A percentile compares a stretch with the other conserved stretches of the same genome.
phyloP scores from a whole-genome alignment of 495 filamentous ascomycete species.

The Daldinia loculata region DNA sequence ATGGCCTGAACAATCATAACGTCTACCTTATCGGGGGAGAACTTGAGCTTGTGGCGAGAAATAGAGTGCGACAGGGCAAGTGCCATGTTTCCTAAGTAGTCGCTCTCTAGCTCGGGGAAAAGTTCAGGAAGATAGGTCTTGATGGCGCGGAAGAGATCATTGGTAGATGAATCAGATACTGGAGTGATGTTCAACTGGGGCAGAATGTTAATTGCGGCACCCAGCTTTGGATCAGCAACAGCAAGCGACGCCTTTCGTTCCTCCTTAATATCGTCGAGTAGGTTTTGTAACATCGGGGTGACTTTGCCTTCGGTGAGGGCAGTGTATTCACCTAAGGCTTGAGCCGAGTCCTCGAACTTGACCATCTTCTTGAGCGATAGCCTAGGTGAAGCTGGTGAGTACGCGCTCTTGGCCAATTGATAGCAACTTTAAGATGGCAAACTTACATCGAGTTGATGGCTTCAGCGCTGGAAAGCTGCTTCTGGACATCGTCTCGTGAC shows the following conservation, averaged over 20 bases:
- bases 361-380: constrained; percentile 95
- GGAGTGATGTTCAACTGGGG: constrained; percentile 84
- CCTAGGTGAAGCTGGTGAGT: constrained; percentile 55
- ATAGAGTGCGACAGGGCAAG: constrained; percentile 96
- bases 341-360: constrained; percentile 92
- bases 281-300: constrained; percentile 81
- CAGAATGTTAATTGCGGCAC: constrained; percentile 88
- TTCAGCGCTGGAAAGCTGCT: constrained; percentile 80
- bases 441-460: constrained; percentile 87
- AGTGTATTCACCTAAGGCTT: constrained; percentile 86
- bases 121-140: constrained; percentile 88
- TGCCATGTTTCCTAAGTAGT: constrained; percentile 90
- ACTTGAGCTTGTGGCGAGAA: constrained; percentile 98
- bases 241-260: constrained; percentile 97
- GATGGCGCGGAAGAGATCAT: constrained; percentile 91
- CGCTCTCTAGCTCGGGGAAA: constrained; percentile 85
- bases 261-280: constrained; percentile 91
- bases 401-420: constrained; percentile 15
- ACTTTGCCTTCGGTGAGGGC: constrained; percentile 93
- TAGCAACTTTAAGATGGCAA: not conserved
- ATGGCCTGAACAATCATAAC: constrained; percentile 99
- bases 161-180: constrained; percentile 85
- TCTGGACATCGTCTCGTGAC: constrained; percentile 78
- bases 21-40: constrained; percentile 98
- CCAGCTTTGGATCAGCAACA: constrained; percentile 94